Percentiles rank a stretch among this genome's conserved stretches.
phyloP scores from a whole-genome alignment of 352 stramenopile genomes.

The Blastocystis sp. region DNA sequence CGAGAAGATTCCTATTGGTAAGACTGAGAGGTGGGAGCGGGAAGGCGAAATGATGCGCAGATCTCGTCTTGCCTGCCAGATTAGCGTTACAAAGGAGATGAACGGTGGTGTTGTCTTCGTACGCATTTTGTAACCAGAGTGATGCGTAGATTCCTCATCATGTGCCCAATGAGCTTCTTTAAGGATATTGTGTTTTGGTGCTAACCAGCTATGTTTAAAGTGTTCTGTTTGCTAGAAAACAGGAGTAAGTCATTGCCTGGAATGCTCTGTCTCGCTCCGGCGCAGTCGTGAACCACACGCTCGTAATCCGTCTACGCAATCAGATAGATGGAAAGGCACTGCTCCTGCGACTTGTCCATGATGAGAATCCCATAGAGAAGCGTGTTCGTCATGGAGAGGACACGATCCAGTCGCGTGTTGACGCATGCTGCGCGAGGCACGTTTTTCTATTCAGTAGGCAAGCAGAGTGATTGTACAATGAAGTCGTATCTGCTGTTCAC shows the following conservation, averaged over 20 bases:
- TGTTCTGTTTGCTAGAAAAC: constrained; percentile 67
- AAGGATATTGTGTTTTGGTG: constrained; percentile 12
- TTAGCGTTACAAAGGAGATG: constrained; percentile 64
- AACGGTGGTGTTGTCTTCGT: constrained; percentile 61
- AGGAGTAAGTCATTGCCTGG: constrained; percentile 13
- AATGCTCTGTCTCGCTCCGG: constrained; percentile 29
- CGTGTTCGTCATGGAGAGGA: constrained; percentile 29
- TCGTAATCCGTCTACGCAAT: constrained; percentile 27
- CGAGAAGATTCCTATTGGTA: constrained; percentile 60
- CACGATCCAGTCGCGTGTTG: constrained; percentile 40
- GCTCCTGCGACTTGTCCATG: constrained; percentile 48
- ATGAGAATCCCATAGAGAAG: constrained; percentile 61
- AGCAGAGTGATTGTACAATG: background rate
- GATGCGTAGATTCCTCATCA: constrained; percentile 63
- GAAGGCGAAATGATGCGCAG: background rate
- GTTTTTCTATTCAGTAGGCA: background rate
- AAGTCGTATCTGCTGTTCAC: constrained; percentile 23
- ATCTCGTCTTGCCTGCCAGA: constrained; percentile 64
- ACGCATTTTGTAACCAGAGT: background rate
- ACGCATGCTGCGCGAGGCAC: constrained; percentile 24
- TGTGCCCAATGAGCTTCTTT: constrained; percentile 64
- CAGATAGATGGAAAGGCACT: background rate
- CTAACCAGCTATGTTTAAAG: constrained; percentile 2
- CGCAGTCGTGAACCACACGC: constrained; percentile 33
- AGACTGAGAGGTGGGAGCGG: constrained; percentile 6